Evolutionary conservation across 2,329 filamentous ascomycete genomes (phyloP).

Genomic region (Aspergillus pseudoterreus): DNA sequence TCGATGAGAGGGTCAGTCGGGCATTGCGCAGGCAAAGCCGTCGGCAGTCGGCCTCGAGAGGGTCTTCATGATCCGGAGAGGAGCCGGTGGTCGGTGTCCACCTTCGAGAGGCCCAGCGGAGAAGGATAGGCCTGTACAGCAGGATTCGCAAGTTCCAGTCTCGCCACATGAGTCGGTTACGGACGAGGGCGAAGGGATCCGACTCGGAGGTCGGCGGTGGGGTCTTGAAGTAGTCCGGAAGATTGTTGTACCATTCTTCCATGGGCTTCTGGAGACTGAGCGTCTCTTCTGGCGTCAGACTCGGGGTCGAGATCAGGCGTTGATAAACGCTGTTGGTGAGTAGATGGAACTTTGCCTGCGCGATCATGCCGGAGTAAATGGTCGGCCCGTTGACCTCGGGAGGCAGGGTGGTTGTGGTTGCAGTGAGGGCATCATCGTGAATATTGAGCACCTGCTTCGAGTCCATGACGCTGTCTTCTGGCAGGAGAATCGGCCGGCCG

Average conservation of each 20-base stretch:
- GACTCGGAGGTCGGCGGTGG: conserved; percentile 30
- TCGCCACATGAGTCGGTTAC: conserved; percentile 41
- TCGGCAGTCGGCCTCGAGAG: conserved; percentile 37
- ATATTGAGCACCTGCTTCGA: conserved; percentile 44
- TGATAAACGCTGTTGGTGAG: conserved; percentile 45
- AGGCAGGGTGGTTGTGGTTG: conserved; percentile 34
- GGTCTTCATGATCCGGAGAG: conserved; percentile 27
- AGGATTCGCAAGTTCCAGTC: conserved; percentile 44
- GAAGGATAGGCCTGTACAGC: conserved; percentile 41
- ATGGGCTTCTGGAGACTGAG: conserved; percentile 39
- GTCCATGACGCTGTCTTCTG: conserved; percentile 43
- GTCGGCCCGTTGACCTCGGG: conserved; percentile 37
- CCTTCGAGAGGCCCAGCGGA: conserved; percentile 37
- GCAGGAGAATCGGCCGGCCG: conserved; percentile 46
- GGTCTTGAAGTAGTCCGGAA: conserved; percentile 41
- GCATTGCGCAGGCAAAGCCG: conserved; percentile 40
- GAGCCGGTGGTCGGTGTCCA: conserved; percentile 30
- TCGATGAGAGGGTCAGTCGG: conserved; percentile 39
- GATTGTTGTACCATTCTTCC: conserved; percentile 39
- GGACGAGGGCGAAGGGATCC: conserved; percentile 36
- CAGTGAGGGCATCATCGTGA: conserved; percentile 39
- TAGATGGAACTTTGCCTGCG: conserved; percentile 42
- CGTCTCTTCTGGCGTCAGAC: conserved; percentile 40
- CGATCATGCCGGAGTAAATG: conserved; percentile 42
- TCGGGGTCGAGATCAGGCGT: conserved; percentile 42